Evolutionary conservation across 2,329 filamentous ascomycete genomes (phyloP).

Genomic region (Pseudodiploospora longispora): DNA sequence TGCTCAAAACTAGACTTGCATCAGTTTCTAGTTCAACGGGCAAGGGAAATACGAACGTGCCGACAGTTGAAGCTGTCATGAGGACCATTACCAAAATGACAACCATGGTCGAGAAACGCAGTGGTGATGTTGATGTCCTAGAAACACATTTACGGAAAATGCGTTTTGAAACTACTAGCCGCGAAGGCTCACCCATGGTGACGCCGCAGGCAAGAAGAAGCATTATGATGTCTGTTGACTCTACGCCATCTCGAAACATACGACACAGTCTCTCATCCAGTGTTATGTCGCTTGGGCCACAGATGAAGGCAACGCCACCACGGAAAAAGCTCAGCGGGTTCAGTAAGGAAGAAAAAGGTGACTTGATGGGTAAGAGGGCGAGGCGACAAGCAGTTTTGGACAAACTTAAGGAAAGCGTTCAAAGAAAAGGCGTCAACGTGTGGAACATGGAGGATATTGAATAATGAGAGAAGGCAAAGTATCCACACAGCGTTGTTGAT

Average conservation of each 20-base stretch:
- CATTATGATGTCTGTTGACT: constrained; percentile 36
- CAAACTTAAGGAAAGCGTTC: constrained; percentile 41
- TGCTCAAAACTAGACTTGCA: constrained; percentile 73
- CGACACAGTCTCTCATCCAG: constrained; percentile 30
- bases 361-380: constrained; percentile 45
- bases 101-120: constrained; percentile 81
- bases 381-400: constrained; percentile 44
- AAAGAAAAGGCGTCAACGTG: constrained; percentile 42
- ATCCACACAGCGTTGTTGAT: neutral
- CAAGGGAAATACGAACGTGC: constrained; percentile 45
- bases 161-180: constrained; percentile 39
- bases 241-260: constrained; percentile 31
- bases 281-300: constrained; percentile 32
- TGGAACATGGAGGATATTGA: constrained; percentile 43
- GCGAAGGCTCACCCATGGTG: constrained; percentile 35
- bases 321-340: constrained; percentile 57
- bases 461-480: constrained; percentile 17
- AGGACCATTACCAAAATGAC: constrained; percentile 93
- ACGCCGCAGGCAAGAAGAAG: constrained; percentile 30
- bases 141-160: constrained; percentile 79
- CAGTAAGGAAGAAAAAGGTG: constrained; percentile 49
- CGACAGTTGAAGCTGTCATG: constrained; percentile 85
- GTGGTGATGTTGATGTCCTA: constrained; percentile 81
- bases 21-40: constrained; percentile 42
- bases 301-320: constrained; percentile 36